Evolutionary conservation across 2,329 filamentous ascomycete genomes (phyloP), one percentile per base, ranked within the genome.

Genomic region (Cordyceps cateniannulata): DNA sequence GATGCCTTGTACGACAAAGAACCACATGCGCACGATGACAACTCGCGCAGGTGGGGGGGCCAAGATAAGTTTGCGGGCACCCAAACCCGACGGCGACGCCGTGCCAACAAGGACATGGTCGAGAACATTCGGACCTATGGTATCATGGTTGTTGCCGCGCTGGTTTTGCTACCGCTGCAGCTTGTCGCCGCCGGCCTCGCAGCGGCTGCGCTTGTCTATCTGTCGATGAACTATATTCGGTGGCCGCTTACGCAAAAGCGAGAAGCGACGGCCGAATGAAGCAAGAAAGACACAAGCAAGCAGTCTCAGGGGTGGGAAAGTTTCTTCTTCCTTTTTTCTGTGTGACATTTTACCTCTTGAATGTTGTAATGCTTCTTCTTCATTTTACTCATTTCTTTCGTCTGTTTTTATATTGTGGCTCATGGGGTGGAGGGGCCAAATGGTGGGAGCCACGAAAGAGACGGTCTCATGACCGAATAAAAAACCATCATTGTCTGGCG

Each of bases 111-210:
- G 49, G 69, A 67, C 64, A 69, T 74, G 64, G 72, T 81, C 35
- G 75, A 75, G 45, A 70, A 67, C 57, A 66, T 80, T 62, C 79
- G 78, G 58, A 73, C 70, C 60, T 71, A 75, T 62, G 76, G 79
- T 64, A 71, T 77, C 64, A 69, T 72, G 51, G 62, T 77, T 29
- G 66, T 79, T 59, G 79, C 76, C 14, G 76, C 76, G 18, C 66
- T 76, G 55, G 78, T 82, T 63, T 72, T 83, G 64, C 75, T 83
- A 48, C 80, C 80, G 60, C 70, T 70, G 54, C 71, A 71, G 65
- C 69, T 81, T 61, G 70, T 78, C 55, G 67, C 69, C 25, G 58
- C 77, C 59, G 71, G 75, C 62, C 66, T 73, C 52, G 63, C 73
- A 53, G 68, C 66, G 38, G 68, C 68, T 59, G 76, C 72, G 50